A percentile compares a stretch with the other conserved stretches of the same genome.
These are phyloP conservation scores for Ogataea hybrid DNA, from an alignment of 1,139 yeast genomes.

Conservation along the genomic window DNA sequence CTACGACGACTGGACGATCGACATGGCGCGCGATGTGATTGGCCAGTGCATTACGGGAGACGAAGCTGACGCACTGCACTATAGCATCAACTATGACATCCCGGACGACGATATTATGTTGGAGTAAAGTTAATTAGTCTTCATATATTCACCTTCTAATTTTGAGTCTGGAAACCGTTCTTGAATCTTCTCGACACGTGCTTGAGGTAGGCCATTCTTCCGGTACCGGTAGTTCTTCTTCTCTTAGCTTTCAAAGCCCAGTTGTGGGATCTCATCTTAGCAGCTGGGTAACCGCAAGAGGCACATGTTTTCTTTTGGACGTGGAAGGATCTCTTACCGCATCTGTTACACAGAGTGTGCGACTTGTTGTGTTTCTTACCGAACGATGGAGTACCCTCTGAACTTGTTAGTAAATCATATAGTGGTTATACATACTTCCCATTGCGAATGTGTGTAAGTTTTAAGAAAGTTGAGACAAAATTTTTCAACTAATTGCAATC, in stretches of 20 bases:
- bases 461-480: constrained; percentile 13
- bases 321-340: constrained; percentile 99
- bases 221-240: constrained; percentile 99
- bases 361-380: constrained; percentile 99
- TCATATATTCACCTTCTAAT: constrained; percentile 20
- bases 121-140: constrained; percentile 11
- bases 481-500: constrained; percentile 9
- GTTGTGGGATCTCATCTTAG: constrained; percentile 98
- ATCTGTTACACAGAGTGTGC: constrained; percentile 99
- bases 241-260: constrained; percentile 99
- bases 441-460: constrained; percentile 38
- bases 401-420: constrained; percentile 22
- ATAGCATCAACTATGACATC: constrained; percentile 52
- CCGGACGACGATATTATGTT: constrained; percentile 23
- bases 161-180: constrained; percentile 86
- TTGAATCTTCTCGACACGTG: constrained; percentile 96
- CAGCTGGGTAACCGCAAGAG: constrained; percentile 99
- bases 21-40: constrained; percentile 67
- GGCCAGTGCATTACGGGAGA: constrained; percentile 71
- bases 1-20: constrained; percentile 63
- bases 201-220: constrained; percentile 99
- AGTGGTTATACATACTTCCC: constrained; percentile 57
- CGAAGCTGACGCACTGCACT: constrained; percentile 74
- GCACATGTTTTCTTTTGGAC: constrained; percentile 99
- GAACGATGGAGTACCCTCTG: constrained; percentile 99